These are phyloP conservation scores for Solanum rostratum DNA, from an alignment of 257 asterid species.

Conservation along the genomic window DNA sequence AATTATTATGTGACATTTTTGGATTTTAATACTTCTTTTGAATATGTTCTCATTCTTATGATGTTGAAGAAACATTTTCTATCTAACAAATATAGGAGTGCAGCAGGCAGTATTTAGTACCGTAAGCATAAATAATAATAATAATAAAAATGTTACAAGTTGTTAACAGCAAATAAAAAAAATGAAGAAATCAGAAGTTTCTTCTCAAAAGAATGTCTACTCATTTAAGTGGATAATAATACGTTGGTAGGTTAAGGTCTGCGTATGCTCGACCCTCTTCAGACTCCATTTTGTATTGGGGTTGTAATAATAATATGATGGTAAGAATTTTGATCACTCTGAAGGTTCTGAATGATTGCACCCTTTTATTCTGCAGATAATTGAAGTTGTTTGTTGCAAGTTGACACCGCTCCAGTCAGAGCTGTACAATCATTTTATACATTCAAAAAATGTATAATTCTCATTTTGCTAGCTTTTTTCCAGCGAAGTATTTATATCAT, in stretches of 20 bases:
- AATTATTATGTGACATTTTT: neutral
- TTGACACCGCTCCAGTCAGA: conserved; percentile 71
- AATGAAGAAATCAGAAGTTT: neutral
- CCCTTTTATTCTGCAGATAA: conserved; percentile 37
- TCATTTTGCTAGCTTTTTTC: neutral
- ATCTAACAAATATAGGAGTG: neutral
- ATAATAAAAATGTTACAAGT: neutral
- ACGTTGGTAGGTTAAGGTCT: neutral
- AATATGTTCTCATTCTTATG: neutral
- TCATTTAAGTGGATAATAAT: neutral
- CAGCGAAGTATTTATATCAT: conserved; percentile 3
- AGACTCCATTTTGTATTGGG: neutral
- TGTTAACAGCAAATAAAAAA: neutral
- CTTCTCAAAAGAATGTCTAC: neutral
- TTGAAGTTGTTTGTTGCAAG: conserved; percentile 97
- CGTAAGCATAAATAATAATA: neutral
- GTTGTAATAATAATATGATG: neutral
- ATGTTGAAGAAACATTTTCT: neutral
- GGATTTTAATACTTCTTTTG: neutral
- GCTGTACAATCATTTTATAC: conserved; percentile 84
- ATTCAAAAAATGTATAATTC: conserved; percentile 77
- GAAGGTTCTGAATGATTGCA: neutral
- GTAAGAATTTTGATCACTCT: neutral
- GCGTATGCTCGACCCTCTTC: neutral
- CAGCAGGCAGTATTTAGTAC: neutral